Percentiles rank a stretch among this genome's conserved stretches.
These are phyloP conservation scores for Fusarium siculi DNA, from an alignment of 2,329 filamentous ascomycete species.

Conservation along the genomic window DNA sequence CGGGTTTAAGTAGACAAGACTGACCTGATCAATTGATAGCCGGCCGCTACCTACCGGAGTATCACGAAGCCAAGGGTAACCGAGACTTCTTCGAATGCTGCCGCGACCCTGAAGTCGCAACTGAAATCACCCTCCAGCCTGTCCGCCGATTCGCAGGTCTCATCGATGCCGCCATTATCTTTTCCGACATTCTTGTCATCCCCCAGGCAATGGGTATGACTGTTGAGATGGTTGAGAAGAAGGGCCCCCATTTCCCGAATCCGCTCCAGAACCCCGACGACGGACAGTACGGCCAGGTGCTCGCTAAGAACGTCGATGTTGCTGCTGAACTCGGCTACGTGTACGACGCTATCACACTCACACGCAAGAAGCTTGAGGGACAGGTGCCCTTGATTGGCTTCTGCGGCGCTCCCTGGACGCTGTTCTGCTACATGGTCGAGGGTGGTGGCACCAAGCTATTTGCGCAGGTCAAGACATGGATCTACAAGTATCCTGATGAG, in stretches of 20 bases:
- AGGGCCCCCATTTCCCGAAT: slow-evolving; percentile 92
- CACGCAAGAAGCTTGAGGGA: slow-evolving; percentile 85
- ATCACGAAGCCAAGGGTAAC: slow-evolving; percentile 91
- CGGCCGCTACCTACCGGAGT: slow-evolving; percentile 96
- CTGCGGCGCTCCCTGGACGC: slow-evolving; percentile 95
- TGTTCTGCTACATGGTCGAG: slow-evolving; percentile 99
- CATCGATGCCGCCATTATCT: slow-evolving; percentile 97
- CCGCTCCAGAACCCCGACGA: slow-evolving; percentile 84
- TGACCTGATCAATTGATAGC: slow-evolving; percentile 62
- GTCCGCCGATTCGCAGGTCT: slow-evolving; percentile 91
- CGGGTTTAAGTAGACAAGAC: neutral
- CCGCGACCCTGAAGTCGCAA: slow-evolving; percentile 90
- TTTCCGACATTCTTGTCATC: slow-evolving; percentile 97
- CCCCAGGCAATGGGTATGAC: slow-evolving; percentile 98
- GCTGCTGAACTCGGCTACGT: slow-evolving; percentile 89
- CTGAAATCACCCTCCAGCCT: slow-evolving; percentile 92
- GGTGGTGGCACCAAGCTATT: slow-evolving; percentile 97
- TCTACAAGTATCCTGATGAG: slow-evolving; percentile 87
- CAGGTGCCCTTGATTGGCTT: slow-evolving; percentile 95
- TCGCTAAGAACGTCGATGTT: slow-evolving; percentile 84
- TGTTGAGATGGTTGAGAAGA: slow-evolving; percentile 98
- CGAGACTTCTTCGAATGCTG: slow-evolving; percentile 99
- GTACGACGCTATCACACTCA: slow-evolving; percentile 93
- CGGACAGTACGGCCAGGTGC: slow-evolving; percentile 81
- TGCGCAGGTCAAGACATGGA: slow-evolving; percentile 93